Evolutionary conservation across 768 basidiomycete genomes (phyloP), one percentile per base, ranked within the genome.

Genomic region (Steccherinum ochraceum): DNA sequence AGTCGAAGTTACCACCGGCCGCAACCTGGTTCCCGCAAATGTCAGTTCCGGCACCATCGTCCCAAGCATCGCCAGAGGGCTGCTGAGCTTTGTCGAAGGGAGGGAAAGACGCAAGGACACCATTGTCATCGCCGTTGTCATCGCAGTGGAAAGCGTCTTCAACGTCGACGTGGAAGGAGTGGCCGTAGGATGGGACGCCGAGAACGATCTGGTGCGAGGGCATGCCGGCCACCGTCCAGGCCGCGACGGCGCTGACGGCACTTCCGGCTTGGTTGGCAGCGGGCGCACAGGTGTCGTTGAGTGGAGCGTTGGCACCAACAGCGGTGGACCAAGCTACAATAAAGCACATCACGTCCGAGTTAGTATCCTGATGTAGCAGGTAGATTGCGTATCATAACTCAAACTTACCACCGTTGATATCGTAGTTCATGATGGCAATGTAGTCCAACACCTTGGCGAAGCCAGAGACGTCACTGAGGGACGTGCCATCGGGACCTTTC

Each of bases 131-230:
- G n/a, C 41, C 41, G 23, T 63, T 60, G n/a, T 73, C 68, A 19
- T 59, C 61, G 20, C 58, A 56, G 3, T 61, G 53, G 52, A 76
- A 59, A 0, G 79, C 79, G 27, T 67, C 56, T 18, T 52, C 57
- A 3, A 62, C 43, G 5, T 72, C 60, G 35, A 78, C 73, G 11
- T 56, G 19, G 73, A 73, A 93, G 19, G 89, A 81, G 67, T 91
- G 91, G 0, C 89, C 90, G 67, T 91, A 95, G 16, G 84, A 71
- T 12, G 93, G 80, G 0, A 95, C 82, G 48, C 93, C 94, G 5
- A 97, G 79, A 24, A 92, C 80, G 51, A 95, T 83, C 69, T 87
- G 69, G 48, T 75, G 67, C 5, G 74, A 67, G 16, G 92, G 86
- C 68, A 97, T 83, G 11, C 89, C 88, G 35, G 92, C 92, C 0